These are phyloP conservation scores for Neobulgaria alba DNA, from an alignment of 2,329 filamentous ascomycete species.

Conservation along the genomic window DNA sequence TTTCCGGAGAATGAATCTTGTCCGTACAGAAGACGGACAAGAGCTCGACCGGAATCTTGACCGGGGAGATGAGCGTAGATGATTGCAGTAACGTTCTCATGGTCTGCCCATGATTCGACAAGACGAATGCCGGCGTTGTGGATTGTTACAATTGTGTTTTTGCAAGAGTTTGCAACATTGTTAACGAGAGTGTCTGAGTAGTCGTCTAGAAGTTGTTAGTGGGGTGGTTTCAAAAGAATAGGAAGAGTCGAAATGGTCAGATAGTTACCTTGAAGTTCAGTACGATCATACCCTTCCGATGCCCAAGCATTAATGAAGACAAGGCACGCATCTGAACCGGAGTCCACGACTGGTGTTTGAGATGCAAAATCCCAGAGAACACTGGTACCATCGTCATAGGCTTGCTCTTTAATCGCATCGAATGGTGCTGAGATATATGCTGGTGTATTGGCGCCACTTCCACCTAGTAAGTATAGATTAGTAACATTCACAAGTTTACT, in stretches of 20 bases:
- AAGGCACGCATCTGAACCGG: conserved; percentile 52
- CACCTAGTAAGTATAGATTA: no score
- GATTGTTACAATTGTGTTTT: conserved; percentile 54
- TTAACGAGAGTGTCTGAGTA: conserved; percentile 44
- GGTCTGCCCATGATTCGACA: conserved; percentile 49
- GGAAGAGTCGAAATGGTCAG: no score
- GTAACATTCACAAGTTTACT: no score
- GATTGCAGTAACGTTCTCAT: conserved; percentile 53
- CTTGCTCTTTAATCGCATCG: conserved; percentile 43
- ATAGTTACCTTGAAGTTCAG: no score
- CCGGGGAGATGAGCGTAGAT: conserved; percentile 53
- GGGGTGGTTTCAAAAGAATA: no score
- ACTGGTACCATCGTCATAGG: conserved; percentile 45
- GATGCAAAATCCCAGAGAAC: conserved; percentile 51
- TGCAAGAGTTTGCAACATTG: conserved; percentile 43
- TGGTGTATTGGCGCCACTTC: conserved; percentile 40
- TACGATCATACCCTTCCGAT: conserved; percentile 62
- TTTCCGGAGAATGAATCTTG: conserved; percentile 43
- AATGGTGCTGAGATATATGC: conserved; percentile 44
- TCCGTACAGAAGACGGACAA: conserved; percentile 54
- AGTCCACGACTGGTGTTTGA: conserved; percentile 38
- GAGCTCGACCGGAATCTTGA: conserved; percentile 51
- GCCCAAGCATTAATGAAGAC: conserved; percentile 61
- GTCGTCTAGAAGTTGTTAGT: conserved; percentile 54
- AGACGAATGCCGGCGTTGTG: conserved; percentile 54